Percentiles rank a stretch among this genome's conserved stretches.
These are phyloP conservation scores for Citrus maxima DNA, from an alignment of 345 rosid genomes.

Conservation along the genomic window DNA sequence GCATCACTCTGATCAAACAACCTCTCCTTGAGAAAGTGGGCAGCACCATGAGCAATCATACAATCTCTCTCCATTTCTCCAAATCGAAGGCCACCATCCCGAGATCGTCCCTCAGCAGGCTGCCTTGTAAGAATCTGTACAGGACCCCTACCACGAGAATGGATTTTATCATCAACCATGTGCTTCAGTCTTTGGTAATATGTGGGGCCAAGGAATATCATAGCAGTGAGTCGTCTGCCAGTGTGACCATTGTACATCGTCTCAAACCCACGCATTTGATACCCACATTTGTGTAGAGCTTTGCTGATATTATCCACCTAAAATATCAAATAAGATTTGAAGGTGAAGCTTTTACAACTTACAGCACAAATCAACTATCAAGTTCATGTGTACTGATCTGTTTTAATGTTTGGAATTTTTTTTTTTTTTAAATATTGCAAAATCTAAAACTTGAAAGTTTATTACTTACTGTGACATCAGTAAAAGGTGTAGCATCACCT, in stretches of 20 bases:
- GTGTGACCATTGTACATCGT: constrained; percentile 99
- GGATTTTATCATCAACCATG: constrained; percentile 98
- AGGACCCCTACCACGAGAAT: constrained; percentile 97
- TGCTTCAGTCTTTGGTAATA: constrained; percentile 96
- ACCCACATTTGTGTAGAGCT: constrained; percentile 97
- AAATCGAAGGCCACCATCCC: constrained; percentile 95
- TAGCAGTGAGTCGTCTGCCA: constrained; percentile 76
- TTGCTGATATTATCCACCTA: constrained; percentile 98
- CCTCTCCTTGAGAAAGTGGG: constrained; percentile 91
- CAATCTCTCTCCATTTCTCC: constrained; percentile 99
- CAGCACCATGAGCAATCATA: constrained; percentile 98
- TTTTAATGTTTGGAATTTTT: neutral
- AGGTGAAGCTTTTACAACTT: neutral
- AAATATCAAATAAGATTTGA: neutral
- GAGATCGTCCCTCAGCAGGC: constrained; percentile 98
- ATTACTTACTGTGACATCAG: constrained; percentile 88
- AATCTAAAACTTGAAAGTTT: neutral
- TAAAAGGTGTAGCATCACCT: constrained; percentile 98
- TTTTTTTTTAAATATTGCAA: neutral
- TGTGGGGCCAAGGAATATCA: constrained; percentile 97
- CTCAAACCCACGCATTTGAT: constrained; percentile 98
- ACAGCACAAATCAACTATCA: neutral
- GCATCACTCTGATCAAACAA: constrained; percentile 98
- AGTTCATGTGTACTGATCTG: neutral
- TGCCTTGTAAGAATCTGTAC: constrained; percentile 95